phyloP scores from a whole-genome alignment of 2,329 filamentous ascomycete genomes.

The Pestalotiopsis sp. region DNA sequence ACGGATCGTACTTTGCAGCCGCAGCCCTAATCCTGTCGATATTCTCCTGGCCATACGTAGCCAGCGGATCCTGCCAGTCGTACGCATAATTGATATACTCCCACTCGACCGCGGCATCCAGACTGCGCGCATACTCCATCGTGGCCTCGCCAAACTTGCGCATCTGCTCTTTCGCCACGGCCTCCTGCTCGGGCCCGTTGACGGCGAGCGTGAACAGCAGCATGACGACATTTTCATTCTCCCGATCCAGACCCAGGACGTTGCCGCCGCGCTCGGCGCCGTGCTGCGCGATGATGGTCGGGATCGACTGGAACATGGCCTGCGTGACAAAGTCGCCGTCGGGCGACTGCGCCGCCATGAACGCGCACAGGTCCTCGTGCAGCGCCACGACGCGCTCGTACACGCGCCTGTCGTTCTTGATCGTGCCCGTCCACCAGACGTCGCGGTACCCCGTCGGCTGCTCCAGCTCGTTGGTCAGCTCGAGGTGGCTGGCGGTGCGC shows the following conservation, averaged over 20 bases:
- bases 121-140: constrained; percentile 20
- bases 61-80: constrained; percentile 31
- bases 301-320: constrained; percentile 39
- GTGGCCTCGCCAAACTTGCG: constrained; percentile 31
- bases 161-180: constrained; percentile 33
- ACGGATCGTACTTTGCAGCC: constrained; percentile 38
- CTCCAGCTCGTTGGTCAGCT: constrained; percentile 17
- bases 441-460: constrained; percentile 14
- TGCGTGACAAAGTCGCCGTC: constrained; percentile 35
- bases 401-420: constrained; percentile 25
- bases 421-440: constrained; percentile 19
- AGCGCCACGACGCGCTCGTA: constrained; percentile 40
- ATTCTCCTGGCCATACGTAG: constrained; percentile 37
- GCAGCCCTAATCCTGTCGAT: constrained; percentile 30
- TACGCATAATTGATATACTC: constrained; percentile 42
- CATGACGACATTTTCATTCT: constrained; percentile 32
- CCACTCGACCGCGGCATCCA: constrained; percentile 27
- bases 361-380: constrained; percentile 39
- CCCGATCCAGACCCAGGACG: constrained; percentile 39
- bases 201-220: constrained; percentile 34
- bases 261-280: constrained; percentile 39
- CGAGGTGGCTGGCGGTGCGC: constrained; percentile 16
- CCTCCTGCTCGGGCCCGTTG: constrained; percentile 29
- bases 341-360: constrained; percentile 28
- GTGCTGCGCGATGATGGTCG: constrained; percentile 35